Conservation (phyloP, 2,329 filamentous ascomycete species). For the Diaporthe velutina region DNA sequence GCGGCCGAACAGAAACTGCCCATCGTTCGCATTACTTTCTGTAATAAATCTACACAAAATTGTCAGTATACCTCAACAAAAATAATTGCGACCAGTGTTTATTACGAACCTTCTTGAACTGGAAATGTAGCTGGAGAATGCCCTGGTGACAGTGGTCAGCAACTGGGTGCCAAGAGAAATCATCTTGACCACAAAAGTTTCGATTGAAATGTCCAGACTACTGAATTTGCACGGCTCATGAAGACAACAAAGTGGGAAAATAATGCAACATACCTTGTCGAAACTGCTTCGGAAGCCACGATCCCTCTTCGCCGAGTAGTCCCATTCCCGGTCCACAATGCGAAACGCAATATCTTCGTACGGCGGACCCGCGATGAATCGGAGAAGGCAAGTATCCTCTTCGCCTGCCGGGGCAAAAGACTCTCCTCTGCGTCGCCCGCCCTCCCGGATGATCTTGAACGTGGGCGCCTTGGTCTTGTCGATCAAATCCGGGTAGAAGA, state of each 20-base stretch:
- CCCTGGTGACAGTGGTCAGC: slow-evolving; percentile 67
- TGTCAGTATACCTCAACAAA: slow-evolving; percentile 38
- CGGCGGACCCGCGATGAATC: slow-evolving; percentile 93
- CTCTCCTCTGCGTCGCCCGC: slow-evolving; percentile 89
- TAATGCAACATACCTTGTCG: slow-evolving; percentile 80
- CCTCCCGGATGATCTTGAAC: slow-evolving; percentile 94
- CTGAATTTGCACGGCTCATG: slow-evolving; percentile 1
- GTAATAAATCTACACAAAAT: slow-evolving; percentile 64
- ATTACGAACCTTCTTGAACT: slow-evolving; percentile 90
- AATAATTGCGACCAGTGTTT: not conserved
- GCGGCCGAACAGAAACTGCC: not conserved
- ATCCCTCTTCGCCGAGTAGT: slow-evolving; percentile 96
- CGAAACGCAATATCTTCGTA: slow-evolving; percentile 98
- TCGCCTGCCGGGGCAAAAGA: slow-evolving; percentile 94
- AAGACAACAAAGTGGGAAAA: not conserved
- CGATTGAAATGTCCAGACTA: not conserved
- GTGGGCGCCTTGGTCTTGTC: slow-evolving; percentile 95
- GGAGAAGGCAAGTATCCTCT: slow-evolving; percentile 96
- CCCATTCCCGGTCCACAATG: slow-evolving; percentile 99
- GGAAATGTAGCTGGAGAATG: slow-evolving; percentile 95
- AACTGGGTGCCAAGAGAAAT: slow-evolving; percentile 16
- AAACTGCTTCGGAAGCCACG: slow-evolving; percentile 96
- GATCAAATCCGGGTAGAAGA: slow-evolving; percentile 97
- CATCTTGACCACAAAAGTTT: not conserved
- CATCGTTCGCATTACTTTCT: slow-evolving; percentile 57